Conservation (phyloP, 179 eudicot species). For the Sideroxylon spinosum region DNA sequence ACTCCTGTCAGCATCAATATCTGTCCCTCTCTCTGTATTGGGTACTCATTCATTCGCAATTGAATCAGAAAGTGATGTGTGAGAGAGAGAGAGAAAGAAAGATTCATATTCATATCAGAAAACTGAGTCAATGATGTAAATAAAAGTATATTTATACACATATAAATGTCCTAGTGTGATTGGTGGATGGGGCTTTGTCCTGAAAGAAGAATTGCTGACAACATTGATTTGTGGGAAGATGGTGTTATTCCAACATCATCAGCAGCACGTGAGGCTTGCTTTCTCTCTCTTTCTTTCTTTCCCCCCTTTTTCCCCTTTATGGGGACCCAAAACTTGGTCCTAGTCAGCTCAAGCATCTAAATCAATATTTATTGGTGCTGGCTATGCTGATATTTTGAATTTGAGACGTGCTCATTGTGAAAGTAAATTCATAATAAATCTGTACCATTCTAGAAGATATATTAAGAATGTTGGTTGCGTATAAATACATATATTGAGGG, state of each 20-base stretch:
- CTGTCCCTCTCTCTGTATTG: neutral
- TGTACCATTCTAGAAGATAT: no score
- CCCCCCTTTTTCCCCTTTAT: neutral
- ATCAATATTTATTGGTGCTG: neutral
- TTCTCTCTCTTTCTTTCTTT: no score
- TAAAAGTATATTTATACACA: neutral
- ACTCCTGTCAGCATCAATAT: constrained; percentile 15
- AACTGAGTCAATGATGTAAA: neutral
- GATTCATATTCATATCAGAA: neutral
- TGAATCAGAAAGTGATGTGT: constrained; percentile 1
- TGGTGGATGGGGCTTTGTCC: neutral
- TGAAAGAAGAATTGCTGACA: neutral
- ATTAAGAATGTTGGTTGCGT: no score
- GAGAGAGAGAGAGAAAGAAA: neutral
- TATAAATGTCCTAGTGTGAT: neutral
- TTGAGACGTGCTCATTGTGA: no score
- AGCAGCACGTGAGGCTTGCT: no score
- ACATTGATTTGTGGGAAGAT: neutral
- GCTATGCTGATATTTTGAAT: no score
- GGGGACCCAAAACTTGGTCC: neutral
- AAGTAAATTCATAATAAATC: no score
- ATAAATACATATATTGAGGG: no score
- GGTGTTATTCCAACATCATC: no score
- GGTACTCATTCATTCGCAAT: neutral
- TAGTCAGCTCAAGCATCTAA: neutral